phyloP scores from a whole-genome alignment of 768 basidiomycete species.

The Kwoniella mangroviensis region DNA sequence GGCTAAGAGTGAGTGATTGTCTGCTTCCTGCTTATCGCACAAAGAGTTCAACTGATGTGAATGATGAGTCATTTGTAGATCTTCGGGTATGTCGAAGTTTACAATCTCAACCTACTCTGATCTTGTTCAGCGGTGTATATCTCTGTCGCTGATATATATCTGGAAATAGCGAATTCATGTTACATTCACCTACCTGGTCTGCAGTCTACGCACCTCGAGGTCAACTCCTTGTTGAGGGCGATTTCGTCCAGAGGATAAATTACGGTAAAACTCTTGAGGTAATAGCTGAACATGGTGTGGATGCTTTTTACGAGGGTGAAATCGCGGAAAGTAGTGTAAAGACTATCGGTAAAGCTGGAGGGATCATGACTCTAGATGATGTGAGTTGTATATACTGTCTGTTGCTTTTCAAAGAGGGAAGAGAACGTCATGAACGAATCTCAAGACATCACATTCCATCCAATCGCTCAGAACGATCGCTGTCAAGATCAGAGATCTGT shows the following conservation, averaged over 20 bases:
- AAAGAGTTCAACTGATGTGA: not conserved
- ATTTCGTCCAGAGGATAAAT: conserved; percentile 72
- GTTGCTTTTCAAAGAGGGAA: too few species aligned
- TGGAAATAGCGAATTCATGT: conserved; percentile 50
- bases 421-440: too few species aligned
- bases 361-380: conserved; percentile 78
- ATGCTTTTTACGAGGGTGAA: conserved; percentile 70
- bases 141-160: not conserved
- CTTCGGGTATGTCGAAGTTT: conserved; percentile 52
- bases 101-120: conserved; percentile 40
- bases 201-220: conserved; percentile 82
- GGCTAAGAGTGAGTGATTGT: conserved; percentile 66
- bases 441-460: too few species aligned
- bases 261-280: conserved; percentile 74
- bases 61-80: not conserved
- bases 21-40: not conserved
- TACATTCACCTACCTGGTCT: conserved; percentile 69
- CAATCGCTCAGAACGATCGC: too few species aligned
- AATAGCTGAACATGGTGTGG: conserved; percentile 76
- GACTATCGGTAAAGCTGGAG: conserved; percentile 74
- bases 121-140: not conserved
- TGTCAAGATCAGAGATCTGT: not conserved
- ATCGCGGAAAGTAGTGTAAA: conserved; percentile 79
- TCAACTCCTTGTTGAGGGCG: conserved; percentile 71
- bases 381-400: conserved; percentile 27